These are phyloP conservation scores for Encephalitozoon hellem DNA, from an alignment of 371 early-diverging fungal genomes.

Conservation along the genomic window DNA sequence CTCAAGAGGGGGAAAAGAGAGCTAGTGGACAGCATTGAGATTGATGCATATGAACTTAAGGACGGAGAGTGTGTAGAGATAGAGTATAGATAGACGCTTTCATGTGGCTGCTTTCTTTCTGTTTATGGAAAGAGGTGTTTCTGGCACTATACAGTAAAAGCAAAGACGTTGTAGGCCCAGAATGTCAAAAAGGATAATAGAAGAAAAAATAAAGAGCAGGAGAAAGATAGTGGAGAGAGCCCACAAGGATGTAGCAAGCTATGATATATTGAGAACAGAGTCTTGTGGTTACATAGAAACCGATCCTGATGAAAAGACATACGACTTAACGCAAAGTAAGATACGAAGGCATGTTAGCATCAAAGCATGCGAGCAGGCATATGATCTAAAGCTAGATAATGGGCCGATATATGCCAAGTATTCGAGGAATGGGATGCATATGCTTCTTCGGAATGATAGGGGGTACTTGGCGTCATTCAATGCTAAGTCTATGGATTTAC, in stretches of 20 bases:
- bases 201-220: conserved; percentile 34
- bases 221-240: conserved; percentile 30
- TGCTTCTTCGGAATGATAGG: conserved; percentile 69
- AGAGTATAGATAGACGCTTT: not conserved
- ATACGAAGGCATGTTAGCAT: conserved; percentile 69
- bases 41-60: not conserved
- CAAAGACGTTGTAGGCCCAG: not conserved
- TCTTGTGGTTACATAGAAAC: conserved; percentile 66
- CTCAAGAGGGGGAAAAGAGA: not conserved
- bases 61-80: not conserved
- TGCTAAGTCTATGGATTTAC: conserved; percentile 72
- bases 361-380: conserved; percentile 71
- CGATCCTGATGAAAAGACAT: conserved; percentile 70
- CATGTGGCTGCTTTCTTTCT: too few relatives aligned
- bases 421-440: conserved; percentile 69
- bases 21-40: not conserved
- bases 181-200: conserved; percentile 21
- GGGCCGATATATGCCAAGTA: conserved; percentile 79
- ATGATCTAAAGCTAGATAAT: conserved; percentile 69
- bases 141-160: not conserved
- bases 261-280: conserved; percentile 42
- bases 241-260: conserved; percentile 13
- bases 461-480: conserved; percentile 83
- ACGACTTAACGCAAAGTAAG: conserved; percentile 70
- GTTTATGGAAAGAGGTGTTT: not conserved